Conservation (phyloP, 75 land plant species). For the Cunninghamia lanceolata region DNA sequence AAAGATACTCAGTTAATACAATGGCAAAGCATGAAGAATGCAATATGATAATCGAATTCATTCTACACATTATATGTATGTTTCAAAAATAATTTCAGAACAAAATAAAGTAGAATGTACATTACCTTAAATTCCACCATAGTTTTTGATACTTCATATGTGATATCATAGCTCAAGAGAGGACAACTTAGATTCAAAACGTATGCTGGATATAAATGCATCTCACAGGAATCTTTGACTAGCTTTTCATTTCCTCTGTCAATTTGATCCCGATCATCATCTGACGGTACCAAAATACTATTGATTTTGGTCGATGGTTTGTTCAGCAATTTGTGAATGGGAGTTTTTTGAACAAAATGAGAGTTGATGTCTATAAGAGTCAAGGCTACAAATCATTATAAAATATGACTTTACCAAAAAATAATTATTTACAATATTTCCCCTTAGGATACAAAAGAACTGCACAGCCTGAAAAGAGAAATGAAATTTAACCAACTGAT, state of each 20-base stretch:
- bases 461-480: slow-evolving; percentile 66
- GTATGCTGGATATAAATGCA: slow-evolving; percentile 53
- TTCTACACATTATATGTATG: neutral
- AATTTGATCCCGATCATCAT: slow-evolving; percentile 5
- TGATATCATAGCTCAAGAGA: slow-evolving; percentile 64
- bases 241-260: slow-evolving; percentile 21
- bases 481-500: slow-evolving; percentile 1
- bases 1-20: neutral
- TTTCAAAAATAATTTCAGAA: neutral
- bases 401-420: neutral
- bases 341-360: slow-evolving; percentile 70
- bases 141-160: slow-evolving; percentile 82
- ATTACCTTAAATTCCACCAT: slow-evolving; percentile 87
- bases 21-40: neutral
- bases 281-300: neutral
- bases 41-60: neutral
- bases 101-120: neutral
- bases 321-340: slow-evolving; percentile 80
- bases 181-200: slow-evolving; percentile 74
- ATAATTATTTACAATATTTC: neutral
- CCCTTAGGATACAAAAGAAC: slow-evolving; percentile 76
- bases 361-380: slow-evolving; percentile 72
- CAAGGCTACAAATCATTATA: slow-evolving; percentile 26
- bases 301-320: slow-evolving; percentile 27
- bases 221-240: neutral